A percentile compares a stretch with the other conserved stretches of the same genome.
These are phyloP conservation scores for Tolypocladium album DNA, from an alignment of 2,329 filamentous ascomycete species.

Conservation along the genomic window DNA sequence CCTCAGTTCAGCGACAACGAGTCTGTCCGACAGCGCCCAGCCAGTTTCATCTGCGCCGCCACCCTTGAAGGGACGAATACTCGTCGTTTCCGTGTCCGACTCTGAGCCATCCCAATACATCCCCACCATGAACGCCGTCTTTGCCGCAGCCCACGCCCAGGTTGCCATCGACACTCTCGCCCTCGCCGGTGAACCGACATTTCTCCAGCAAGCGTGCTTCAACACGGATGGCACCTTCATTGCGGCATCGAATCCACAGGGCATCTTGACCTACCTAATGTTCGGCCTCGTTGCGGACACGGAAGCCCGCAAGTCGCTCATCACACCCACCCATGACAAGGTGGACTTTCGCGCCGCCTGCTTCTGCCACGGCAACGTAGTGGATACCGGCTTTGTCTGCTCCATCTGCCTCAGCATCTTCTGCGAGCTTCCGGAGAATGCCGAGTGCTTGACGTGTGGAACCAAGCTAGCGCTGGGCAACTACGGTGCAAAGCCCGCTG, in stretches of 20 bases:
- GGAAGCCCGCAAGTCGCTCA: conserved; percentile 47
- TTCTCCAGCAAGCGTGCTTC: conserved; percentile 79
- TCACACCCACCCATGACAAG: conserved; percentile 70
- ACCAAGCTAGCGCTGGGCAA: conserved; percentile 66
- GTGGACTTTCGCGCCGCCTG: conserved; percentile 98
- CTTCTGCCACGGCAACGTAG: conserved; percentile 86
- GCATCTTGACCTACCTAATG: conserved; percentile 87
- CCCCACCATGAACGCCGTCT: conserved; percentile 96
- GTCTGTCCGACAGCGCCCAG: conserved; percentile 24
- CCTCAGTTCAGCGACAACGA: conserved; percentile 45
- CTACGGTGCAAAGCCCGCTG: conserved; percentile 68
- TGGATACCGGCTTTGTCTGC: conserved; percentile 91
- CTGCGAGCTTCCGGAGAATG: conserved; percentile 52
- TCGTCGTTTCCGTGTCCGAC: conserved; percentile 83
- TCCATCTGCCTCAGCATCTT: conserved; percentile 95
- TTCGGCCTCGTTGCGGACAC: conserved; percentile 72
- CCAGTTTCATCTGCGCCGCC: conserved; percentile 18
- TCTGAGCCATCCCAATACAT: conserved; percentile 87
- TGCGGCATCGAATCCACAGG: conserved; percentile 45
- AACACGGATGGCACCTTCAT: conserved; percentile 50
- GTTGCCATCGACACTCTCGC: conserved; percentile 91
- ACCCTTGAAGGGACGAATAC: conserved; percentile 50
- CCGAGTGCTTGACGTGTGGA: conserved; percentile 73
- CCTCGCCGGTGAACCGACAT: conserved; percentile 75
- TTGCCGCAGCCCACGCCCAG: conserved; percentile 78